Percentiles rank a stretch among this genome's conserved stretches.
Evolutionary conservation across 2,329 filamentous ascomycete species (phyloP).

Genomic region (Ceratocystis eucalypticola): DNA sequence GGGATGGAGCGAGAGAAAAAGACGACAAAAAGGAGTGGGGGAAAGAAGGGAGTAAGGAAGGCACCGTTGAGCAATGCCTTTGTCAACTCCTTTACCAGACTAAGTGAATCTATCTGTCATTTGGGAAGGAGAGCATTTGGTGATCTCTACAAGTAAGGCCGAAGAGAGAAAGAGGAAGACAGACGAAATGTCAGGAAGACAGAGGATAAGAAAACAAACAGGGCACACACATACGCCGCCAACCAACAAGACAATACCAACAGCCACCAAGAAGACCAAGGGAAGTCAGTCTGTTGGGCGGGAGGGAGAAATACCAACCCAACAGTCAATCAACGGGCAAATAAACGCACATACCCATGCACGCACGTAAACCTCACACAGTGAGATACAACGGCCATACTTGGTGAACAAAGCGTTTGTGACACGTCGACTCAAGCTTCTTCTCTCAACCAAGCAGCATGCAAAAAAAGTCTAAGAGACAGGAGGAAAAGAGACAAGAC

Average conservation of each 20-base stretch:
- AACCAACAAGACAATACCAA: too few species aligned
- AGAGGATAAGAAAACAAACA: neutral
- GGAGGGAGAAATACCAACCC: too few species aligned
- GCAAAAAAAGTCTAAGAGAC: neutral
- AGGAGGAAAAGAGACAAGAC: neutral
- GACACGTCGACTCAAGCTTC: neutral
- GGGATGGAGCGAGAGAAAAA: neutral
- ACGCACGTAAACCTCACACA: too few species aligned
- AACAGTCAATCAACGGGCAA: too few species aligned
- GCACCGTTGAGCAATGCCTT: neutral
- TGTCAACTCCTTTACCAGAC: neutral
- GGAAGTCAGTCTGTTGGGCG: too few species aligned
- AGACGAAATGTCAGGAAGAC: neutral
- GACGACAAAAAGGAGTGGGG: neutral
- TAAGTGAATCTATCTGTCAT: neutral
- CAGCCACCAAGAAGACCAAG: too few species aligned
- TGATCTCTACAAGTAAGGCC: neutral
- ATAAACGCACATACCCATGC: too few species aligned
- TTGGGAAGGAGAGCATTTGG: neutral
- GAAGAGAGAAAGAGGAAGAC: neutral
- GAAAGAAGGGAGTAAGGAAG: neutral
- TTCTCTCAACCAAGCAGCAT: too few species aligned
- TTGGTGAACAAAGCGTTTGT: conserved; percentile 1
- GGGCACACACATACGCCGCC: neutral
- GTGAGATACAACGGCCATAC: neutral